These are phyloP conservation scores for Fusarium cyanostomum DNA, from an alignment of 2,329 filamentous ascomycete genomes.

Conservation along the genomic window DNA sequence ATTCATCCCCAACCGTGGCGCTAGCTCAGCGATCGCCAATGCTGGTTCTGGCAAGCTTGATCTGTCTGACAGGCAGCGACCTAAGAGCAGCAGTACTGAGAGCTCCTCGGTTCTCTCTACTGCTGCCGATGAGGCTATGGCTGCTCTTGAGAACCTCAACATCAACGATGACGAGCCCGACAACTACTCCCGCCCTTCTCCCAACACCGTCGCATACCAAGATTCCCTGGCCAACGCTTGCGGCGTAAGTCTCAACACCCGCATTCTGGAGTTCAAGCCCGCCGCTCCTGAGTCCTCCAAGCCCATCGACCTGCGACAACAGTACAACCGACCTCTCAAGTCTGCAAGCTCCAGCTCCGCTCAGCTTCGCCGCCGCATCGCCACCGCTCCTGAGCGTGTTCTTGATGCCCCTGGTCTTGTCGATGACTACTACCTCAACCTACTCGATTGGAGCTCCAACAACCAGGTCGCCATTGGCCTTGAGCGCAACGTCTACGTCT, in stretches of 20 bases:
- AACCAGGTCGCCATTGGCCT: conserved; percentile 99
- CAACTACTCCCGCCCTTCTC: conserved; percentile 80
- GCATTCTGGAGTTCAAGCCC: conserved; percentile 98
- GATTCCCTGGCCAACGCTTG: conserved; percentile 90
- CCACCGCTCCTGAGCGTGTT: conserved; percentile 94
- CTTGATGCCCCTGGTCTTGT: conserved; percentile 95
- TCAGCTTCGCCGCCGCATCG: conserved; percentile 89
- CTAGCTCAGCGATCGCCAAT: conserved; percentile 88
- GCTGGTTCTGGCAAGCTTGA: conserved; percentile 86
- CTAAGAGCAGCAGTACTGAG: conserved; percentile 76
- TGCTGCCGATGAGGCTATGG: conserved; percentile 81
- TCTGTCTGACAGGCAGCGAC: conserved; percentile 71
- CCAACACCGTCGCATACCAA: conserved; percentile 90
- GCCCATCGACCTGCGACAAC: conserved; percentile 94
- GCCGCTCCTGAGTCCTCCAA: conserved; percentile 97
- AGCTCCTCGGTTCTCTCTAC: conserved; percentile 80
- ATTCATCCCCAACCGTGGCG: conserved; percentile 93
- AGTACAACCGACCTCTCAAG: conserved; percentile 97
- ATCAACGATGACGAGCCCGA: conserved; percentile 75
- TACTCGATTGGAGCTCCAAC: conserved; percentile 96
- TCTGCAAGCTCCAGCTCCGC: conserved; percentile 76
- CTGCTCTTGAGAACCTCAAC: conserved; percentile 81
- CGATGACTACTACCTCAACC: conserved; percentile 98
- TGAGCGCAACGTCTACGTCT: conserved; percentile 97
- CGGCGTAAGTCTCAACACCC: conserved; percentile 90